Percentiles rank a stretch among this genome's conserved stretches.
Evolutionary conservation across 495 filamentous ascomycete species (phyloP).

Genomic region (Aspergillus cavernicola): DNA sequence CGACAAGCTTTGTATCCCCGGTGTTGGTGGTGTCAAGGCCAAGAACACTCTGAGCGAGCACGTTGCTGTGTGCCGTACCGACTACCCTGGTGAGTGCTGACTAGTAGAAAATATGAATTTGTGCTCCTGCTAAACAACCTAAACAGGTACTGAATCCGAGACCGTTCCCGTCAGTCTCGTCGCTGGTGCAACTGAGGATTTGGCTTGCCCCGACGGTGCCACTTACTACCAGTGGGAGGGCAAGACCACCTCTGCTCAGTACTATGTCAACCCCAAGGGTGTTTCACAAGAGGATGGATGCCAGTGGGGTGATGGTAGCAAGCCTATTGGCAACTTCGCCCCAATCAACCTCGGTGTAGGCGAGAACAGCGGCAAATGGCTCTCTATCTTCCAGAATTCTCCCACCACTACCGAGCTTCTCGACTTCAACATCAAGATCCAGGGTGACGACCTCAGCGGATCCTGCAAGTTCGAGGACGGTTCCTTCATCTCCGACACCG

Average conservation of each 20-base stretch:
- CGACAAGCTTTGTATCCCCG: conserved; percentile 71
- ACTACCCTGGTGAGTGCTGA: conserved; percentile 69
- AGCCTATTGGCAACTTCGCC: conserved; percentile 76
- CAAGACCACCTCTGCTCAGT: conserved; percentile 80
- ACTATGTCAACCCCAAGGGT: conserved; percentile 89
- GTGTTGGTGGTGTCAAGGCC: conserved; percentile 65
- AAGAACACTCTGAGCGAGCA: conserved; percentile 63
- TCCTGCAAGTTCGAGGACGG: conserved; percentile 71
- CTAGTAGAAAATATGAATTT: not conserved
- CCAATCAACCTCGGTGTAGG: conserved; percentile 87
- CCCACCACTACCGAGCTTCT: conserved; percentile 58
- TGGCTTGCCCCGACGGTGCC: conserved; percentile 70
- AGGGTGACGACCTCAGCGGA: conserved; percentile 59
- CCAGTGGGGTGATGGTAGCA: conserved; percentile 66
- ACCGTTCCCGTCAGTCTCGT: conserved; percentile 66
- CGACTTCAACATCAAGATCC: conserved; percentile 70
- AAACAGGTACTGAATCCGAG: conserved; percentile 70
- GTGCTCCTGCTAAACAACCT: not conserved
- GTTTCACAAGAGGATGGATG: conserved; percentile 67
- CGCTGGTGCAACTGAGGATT: conserved; percentile 50
- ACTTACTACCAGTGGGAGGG: conserved; percentile 76
- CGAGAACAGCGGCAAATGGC: conserved; percentile 65
- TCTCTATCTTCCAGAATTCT: conserved; percentile 77
- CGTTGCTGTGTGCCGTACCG: conserved; percentile 85
- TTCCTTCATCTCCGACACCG: conserved; percentile 41